Evolutionary conservation across 148 eudicot species (phyloP).

Genomic region (Bassia scoparia): DNA sequence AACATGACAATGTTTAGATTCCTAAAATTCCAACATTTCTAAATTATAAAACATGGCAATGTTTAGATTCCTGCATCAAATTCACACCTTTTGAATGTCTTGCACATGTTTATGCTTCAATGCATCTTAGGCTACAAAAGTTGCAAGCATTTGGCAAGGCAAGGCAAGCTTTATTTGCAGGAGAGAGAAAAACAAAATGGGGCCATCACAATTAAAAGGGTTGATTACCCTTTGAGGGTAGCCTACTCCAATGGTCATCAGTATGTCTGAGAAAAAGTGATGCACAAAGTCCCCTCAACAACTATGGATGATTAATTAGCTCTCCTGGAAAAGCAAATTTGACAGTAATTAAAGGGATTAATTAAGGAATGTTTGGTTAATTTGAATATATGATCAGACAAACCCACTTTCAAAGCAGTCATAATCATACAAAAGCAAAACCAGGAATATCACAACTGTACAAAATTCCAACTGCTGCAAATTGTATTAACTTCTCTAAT

Average conservation of each 20-base stretch:
- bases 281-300: conserved; percentile 18
- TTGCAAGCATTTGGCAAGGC: neutral
- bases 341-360: neutral
- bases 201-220: conserved; percentile 15
- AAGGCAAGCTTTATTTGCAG: neutral
- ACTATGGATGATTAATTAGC: conserved; percentile 5
- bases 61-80: too few relatives aligned
- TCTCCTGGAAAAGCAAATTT: conserved; percentile 2
- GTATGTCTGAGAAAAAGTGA: conserved; percentile 22
- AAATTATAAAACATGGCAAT: too few relatives aligned
- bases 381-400: neutral
- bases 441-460: conserved; percentile 24
- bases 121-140: neutral
- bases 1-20: too few relatives aligned
- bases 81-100: too few relatives aligned
- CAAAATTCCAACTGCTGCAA: conserved; percentile 29
- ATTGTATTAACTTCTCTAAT: conserved; percentile 21
- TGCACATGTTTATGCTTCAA: too few relatives aligned
- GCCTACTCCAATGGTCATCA: conserved; percentile 16
- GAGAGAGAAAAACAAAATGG: neutral
- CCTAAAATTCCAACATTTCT: too few relatives aligned
- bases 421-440: conserved; percentile 13
- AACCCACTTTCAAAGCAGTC: conserved; percentile 12
- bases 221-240: conserved; percentile 7
- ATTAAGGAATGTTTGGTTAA: conserved; percentile 5